Evolutionary conservation across 2,329 filamentous ascomycete species (phyloP), one percentile per base, ranked within the genome.

Genomic region (Ophiostoma montium): DNA sequence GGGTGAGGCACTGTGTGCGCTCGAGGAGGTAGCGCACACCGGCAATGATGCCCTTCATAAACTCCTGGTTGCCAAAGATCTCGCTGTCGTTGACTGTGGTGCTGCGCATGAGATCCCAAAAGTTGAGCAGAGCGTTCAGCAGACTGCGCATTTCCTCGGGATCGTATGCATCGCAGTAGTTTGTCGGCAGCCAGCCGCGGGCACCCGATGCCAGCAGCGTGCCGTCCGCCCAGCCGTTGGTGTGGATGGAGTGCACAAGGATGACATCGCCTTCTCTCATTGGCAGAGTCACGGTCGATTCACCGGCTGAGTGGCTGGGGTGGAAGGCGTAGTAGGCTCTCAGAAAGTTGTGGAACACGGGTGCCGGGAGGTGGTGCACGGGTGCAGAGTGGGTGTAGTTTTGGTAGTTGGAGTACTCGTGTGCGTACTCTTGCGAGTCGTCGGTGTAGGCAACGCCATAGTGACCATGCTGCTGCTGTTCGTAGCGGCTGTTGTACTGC

Each of bases 191-290:
- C 92, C 92, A 98, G 54, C 92, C 92, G 57, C 92, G 77, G 46
- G 84, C 84, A 23, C 90, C 90, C 3, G 88, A 86, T 21, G 83
- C 76, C 53, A 98, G 68, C 36, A 95, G 71, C 1, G 92, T 98
- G 47, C 92, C 92, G 63, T 98, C 92, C 31, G 92, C 92, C 92
- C 92, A 98, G 57, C 92, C 92, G 68, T 96, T 98, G 53, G 87
- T 92, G 65, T 98, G 92, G 56, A 96, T 86, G 4, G 92, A 95
- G 65, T 98, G 92, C 19, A 98, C 84, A 51, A 98, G 68, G 48
- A 98, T 83, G 45, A 98, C 78, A 60, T 98, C 92, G 52, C 92
- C 92, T 61, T 92, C 83, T 57, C 86, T 85, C 50, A 98, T 74
- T 19, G 88, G 84, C 11, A 95, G 71, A 11, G 90, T 96, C 49